Evolutionary conservation across 768 basidiomycete genomes (phyloP).

Genomic region (Hysterangium stoloniferum): DNA sequence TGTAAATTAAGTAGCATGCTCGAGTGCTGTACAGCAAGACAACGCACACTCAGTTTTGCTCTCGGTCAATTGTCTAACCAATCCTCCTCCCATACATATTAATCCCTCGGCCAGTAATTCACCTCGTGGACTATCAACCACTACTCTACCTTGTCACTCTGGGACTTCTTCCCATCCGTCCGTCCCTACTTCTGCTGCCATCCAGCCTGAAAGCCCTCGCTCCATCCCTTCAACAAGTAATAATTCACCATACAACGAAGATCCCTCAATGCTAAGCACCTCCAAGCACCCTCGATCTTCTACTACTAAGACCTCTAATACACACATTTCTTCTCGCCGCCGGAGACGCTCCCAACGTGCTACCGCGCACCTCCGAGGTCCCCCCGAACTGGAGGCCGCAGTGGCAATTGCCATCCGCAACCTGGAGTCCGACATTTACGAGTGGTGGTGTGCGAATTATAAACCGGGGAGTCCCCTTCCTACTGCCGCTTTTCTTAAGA

Average conservation of each 20-base stretch:
- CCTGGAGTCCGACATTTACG: background rate
- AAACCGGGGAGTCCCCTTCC: background rate
- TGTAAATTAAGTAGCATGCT: too few relatives aligned
- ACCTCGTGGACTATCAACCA: too few relatives aligned
- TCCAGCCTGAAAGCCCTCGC: background rate
- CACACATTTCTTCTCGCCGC: background rate
- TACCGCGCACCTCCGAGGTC: background rate
- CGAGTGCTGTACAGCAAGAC: too few relatives aligned
- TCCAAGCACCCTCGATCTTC: background rate
- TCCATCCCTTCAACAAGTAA: background rate
- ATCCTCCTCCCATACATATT: too few relatives aligned
- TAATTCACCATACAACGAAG: background rate
- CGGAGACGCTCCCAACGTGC: slow-evolving; percentile 1
- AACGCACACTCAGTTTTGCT: too few relatives aligned
- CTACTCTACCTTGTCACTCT: too few relatives aligned
- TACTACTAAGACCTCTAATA: background rate
- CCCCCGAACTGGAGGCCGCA: background rate
- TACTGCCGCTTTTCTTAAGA: background rate
- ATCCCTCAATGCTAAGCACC: background rate
- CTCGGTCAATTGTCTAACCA: too few relatives aligned
- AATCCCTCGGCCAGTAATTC: too few relatives aligned
- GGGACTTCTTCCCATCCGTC: too few relatives aligned
- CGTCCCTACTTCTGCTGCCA: too few relatives aligned
- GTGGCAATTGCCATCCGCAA: background rate
- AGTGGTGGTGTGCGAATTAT: background rate